phyloP scores from a whole-genome alignment of 176 grass and related monocot genomes.

The Bromus sterilis region DNA sequence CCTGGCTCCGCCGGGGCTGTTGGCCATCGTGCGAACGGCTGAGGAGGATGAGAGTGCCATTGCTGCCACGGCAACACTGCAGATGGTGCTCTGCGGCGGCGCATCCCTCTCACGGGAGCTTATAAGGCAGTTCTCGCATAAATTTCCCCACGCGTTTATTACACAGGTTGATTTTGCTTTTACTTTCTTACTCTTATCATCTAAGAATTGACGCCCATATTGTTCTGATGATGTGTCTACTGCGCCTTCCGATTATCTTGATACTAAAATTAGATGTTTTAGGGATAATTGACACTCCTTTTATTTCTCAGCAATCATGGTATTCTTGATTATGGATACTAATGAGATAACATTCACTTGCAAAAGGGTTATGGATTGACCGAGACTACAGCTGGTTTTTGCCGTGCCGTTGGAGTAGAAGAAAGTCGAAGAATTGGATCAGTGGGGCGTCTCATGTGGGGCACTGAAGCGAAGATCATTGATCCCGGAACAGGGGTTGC shows the following conservation, averaged over 20 bases:
- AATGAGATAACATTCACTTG: neutral
- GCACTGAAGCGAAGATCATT: constrained; percentile 37
- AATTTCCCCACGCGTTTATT: constrained; percentile 8
- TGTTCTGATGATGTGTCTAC: too few relatives aligned
- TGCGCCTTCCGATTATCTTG: neutral
- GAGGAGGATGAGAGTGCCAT: neutral
- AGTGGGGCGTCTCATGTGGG: constrained; percentile 23
- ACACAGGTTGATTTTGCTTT: constrained; percentile 10
- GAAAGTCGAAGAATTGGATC: constrained; percentile 19
- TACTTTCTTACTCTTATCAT: neutral
- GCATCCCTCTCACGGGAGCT: constrained; percentile 7
- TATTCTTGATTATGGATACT: neutral
- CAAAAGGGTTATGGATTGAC: constrained; percentile 60
- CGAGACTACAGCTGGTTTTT: constrained; percentile 36
- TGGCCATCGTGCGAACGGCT: constrained; percentile 13
- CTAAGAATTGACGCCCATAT: neutral
- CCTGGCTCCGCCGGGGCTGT: constrained; percentile 27
- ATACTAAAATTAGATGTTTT: neutral
- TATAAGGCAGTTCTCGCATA: constrained; percentile 12
- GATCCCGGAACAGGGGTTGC: constrained; percentile 25
- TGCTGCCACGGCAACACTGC: neutral
- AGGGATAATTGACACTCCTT: neutral
- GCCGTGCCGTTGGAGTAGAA: neutral
- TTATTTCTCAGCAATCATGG: neutral
- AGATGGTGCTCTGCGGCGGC: constrained; percentile 19